Percentiles rank a stretch among this genome's conserved stretches.
These are phyloP conservation scores for Acacia pycnantha DNA, from an alignment of 331 rosid species.

Conservation along the genomic window DNA sequence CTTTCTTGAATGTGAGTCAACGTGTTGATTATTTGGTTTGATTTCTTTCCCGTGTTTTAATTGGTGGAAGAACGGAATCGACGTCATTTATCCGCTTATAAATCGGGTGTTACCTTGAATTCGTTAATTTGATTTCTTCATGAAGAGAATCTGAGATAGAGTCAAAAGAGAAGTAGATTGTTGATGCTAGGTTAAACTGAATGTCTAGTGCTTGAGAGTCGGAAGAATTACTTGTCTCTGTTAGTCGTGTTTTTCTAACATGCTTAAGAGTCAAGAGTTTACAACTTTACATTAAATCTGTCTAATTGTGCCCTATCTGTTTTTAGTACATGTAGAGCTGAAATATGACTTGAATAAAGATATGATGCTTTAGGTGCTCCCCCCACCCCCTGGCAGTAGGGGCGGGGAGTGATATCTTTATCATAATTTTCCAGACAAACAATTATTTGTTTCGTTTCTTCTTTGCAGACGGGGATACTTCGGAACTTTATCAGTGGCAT, in stretches of 20 bases:
- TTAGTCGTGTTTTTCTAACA: neutral
- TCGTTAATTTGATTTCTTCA: conserved; percentile 20
- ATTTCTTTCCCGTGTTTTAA: neutral
- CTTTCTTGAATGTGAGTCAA: conserved; percentile 24
- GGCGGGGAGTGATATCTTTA: neutral
- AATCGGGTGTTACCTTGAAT: neutral
- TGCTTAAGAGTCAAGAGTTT: neutral
- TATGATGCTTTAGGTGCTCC: neutral
- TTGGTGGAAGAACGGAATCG: neutral
- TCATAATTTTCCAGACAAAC: neutral
- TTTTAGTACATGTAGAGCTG: neutral
- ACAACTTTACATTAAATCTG: neutral
- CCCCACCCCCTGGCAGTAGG: neutral
- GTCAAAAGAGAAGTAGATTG: neutral
- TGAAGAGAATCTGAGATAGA: conserved; percentile 11
- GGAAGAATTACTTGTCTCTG: neutral
- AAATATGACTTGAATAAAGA: neutral
- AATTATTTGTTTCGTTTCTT: neutral
- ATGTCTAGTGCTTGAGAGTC: neutral
- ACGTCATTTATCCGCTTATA: neutral
- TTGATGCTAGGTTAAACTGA: neutral
- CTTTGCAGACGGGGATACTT: conserved; percentile 16
- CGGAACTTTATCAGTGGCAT: conserved; percentile 9
- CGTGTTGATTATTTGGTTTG: conserved; percentile 19
- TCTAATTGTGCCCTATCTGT: neutral